A percentile compares a stretch with the other conserved stretches of the same genome.
Evolutionary conservation across 257 asterid species (phyloP).

Genomic region (Rhazya stricta): DNA sequence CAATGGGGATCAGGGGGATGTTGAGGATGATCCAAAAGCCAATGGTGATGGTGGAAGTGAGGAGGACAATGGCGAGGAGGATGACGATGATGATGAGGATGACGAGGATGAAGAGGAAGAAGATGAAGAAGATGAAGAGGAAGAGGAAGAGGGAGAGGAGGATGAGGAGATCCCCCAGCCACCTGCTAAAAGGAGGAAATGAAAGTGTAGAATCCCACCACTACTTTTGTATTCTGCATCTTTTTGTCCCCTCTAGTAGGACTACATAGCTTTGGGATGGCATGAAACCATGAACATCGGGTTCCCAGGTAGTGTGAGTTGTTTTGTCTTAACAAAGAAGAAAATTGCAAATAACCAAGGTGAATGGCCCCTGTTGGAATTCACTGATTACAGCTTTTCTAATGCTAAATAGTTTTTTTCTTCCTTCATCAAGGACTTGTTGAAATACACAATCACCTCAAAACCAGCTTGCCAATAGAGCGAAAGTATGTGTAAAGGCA

Average conservation of each 20-base stretch:
- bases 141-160: not conserved
- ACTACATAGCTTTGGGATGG: not conserved
- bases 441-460: too few species aligned
- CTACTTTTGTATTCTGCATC: not conserved
- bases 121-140: not conserved
- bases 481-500: too few species aligned
- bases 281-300: not conserved
- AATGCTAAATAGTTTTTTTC: too few species aligned
- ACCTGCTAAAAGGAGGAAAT: not conserved
- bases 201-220: not conserved
- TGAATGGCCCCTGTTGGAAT: not conserved
- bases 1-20: slow-evolving; percentile 13
- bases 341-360: not conserved
- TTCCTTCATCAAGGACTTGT: too few species aligned
- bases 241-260: not conserved
- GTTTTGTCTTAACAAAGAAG: not conserved
- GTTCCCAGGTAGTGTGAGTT: not conserved
- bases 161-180: not conserved
- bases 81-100: not conserved
- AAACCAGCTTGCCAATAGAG: too few species aligned
- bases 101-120: not conserved
- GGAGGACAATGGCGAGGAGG: not conserved
- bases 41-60: slow-evolving; percentile 25
- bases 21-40: slow-evolving; percentile 14
- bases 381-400: too few species aligned